A percentile compares a stretch with the other conserved stretches of the same genome.
phyloP scores from a whole-genome alignment of 352 stramenopile genomes.

The Pythium aristosporum region DNA sequence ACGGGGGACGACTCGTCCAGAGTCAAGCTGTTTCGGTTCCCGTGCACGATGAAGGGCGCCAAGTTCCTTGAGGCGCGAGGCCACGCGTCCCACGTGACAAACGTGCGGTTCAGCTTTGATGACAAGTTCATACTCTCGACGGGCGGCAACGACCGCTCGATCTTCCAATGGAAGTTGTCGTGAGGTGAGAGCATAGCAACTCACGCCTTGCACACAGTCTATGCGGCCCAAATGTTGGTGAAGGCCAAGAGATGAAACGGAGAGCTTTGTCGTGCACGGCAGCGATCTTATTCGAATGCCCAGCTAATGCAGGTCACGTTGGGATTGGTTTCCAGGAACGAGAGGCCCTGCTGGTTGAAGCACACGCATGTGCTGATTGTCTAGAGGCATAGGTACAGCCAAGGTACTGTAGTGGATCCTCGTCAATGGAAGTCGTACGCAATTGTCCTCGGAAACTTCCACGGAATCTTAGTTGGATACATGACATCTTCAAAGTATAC shows the following conservation, averaged over 20 bases:
- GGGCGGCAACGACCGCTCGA: constrained; percentile 81
- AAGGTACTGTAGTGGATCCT: background rate
- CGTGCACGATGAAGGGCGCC: constrained; percentile 68
- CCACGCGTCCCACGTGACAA: constrained; percentile 83
- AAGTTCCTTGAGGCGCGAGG: constrained; percentile 42
- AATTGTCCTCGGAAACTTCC: constrained; percentile 1
- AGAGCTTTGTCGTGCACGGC: no score
- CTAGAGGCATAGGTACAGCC: no score
- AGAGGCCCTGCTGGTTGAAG: no score
- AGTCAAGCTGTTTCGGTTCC: constrained; percentile 89
- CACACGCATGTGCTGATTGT: no score
- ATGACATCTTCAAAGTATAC: constrained; percentile 16
- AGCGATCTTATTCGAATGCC: no score
- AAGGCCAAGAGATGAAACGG: no score
- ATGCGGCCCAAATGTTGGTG: no score
- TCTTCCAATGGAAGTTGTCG: constrained; percentile 83
- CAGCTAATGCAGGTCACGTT: no score
- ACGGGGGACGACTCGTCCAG: constrained; percentile 78
- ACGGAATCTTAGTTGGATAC: constrained; percentile 3
- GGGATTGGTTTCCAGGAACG: no score
- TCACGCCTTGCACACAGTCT: no score
- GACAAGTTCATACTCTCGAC: constrained; percentile 83
- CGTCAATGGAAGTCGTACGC: background rate
- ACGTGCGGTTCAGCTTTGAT: constrained; percentile 77
- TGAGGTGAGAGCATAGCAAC: constrained; percentile 14